Conservation (phyloP, 1,284 basidiomycete species). For the Leucoagaricus sp. region DNA sequence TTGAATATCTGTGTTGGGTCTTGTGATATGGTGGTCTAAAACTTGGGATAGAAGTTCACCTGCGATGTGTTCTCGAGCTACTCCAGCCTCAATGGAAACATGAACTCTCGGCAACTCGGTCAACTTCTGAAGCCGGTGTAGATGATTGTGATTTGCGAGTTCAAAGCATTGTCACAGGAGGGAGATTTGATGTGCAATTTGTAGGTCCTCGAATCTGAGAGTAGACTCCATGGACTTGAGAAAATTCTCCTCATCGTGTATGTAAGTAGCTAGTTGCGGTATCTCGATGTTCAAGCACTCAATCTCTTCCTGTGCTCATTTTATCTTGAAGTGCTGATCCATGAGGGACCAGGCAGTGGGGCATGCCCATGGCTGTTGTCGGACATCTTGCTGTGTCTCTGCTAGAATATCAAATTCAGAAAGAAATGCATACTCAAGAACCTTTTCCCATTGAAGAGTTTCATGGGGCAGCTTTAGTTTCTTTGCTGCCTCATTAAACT, state of each 20-base stretch:
- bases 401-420: constrained; percentile 35
- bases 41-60: neutral
- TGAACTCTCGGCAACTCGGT: neutral
- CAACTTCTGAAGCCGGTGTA: neutral
- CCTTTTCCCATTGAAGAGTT: constrained; percentile 25
- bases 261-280: constrained; percentile 26
- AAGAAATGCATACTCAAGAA: constrained; percentile 30
- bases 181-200: neutral
- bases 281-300: constrained; percentile 34
- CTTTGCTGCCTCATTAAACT: constrained; percentile 22
- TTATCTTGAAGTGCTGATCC: constrained; percentile 29
- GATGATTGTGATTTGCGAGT: neutral
- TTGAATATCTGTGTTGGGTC: neutral
- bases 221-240: neutral
- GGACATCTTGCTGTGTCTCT: constrained; percentile 28
- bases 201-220: neutral
- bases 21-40: neutral
- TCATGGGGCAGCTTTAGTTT: constrained; percentile 16
- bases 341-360: constrained; percentile 23
- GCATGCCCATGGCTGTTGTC: constrained; percentile 24
- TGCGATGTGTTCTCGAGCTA: neutral
- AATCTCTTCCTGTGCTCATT: constrained; percentile 34
- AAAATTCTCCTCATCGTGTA: constrained; percentile 29
- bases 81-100: neutral
- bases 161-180: neutral